Percentiles rank a stretch among this genome's conserved stretches.
Evolutionary conservation across 2,329 filamentous ascomycete species (phyloP).

Genomic region (Furcasterigmium sp.): DNA sequence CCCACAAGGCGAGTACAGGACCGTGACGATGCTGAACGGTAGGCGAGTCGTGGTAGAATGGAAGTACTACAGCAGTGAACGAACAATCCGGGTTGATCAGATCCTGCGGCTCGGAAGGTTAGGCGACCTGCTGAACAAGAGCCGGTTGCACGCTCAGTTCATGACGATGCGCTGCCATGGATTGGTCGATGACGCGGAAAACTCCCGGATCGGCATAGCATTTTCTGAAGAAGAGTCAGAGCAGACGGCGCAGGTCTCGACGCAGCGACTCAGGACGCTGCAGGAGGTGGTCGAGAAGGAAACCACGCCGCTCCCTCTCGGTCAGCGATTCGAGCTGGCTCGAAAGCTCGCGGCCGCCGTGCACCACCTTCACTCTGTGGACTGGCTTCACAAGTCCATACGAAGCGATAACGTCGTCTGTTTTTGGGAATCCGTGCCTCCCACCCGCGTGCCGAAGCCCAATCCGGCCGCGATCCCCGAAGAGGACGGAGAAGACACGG

Average conservation of each 20-base stretch:
- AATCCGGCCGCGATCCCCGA: conserved; percentile 6
- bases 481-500: too few species aligned
- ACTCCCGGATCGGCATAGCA: background rate
- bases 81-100: background rate
- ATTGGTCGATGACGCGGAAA: background rate
- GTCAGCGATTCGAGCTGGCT: conserved; percentile 35
- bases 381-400: conserved; percentile 23
- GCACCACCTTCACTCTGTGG: conserved; percentile 44
- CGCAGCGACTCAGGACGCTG: background rate
- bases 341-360: conserved; percentile 35
- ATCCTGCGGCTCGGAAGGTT: background rate
- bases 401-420: conserved; percentile 49
- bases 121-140: background rate
- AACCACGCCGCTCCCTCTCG: conserved; percentile 15
- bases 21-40: background rate
- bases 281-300: background rate
- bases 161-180: background rate
- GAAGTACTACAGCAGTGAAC: background rate
- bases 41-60: conserved; percentile 1
- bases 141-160: background rate
- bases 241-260: too few species aligned
- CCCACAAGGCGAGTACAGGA: background rate
- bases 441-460: too few species aligned
- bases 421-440: conserved; percentile 15
- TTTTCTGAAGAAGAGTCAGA: background rate